A percentile compares a stretch with the other conserved stretches of the same genome.
Evolutionary conservation across 2,329 filamentous ascomycete genomes (phyloP).

Genomic region (Trichoderma afroharzianum): DNA sequence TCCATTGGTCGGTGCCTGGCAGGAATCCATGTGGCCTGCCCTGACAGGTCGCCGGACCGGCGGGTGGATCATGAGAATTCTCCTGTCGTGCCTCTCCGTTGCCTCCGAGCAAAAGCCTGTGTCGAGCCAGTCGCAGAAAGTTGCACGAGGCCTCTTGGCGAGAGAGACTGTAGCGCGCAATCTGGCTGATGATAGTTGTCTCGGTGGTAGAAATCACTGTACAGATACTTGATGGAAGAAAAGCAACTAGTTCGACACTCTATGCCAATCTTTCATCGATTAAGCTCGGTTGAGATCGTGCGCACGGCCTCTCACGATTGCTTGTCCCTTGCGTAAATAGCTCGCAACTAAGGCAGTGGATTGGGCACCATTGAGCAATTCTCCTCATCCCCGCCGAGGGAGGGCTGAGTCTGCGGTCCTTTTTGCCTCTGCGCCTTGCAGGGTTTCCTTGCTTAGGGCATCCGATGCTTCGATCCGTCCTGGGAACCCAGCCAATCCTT

Average conservation of each 20-base stretch:
- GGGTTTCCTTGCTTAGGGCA: neutral
- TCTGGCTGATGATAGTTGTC: neutral
- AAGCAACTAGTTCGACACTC: neutral
- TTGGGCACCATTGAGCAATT: neutral
- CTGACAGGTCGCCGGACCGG: conserved; percentile 30
- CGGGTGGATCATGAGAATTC: conserved; percentile 13
- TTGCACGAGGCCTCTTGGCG: neutral
- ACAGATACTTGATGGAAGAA: neutral
- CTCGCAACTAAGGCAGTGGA: neutral
- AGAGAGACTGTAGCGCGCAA: neutral
- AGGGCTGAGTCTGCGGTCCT: neutral
- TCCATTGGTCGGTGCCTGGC: conserved; percentile 42
- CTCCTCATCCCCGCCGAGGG: neutral
- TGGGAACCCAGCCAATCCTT: conserved; percentile 3
- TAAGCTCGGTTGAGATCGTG: neutral
- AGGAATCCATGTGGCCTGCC: conserved; percentile 37
- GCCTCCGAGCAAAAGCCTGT: neutral
- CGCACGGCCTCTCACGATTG: neutral
- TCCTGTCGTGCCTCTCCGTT: conserved; percentile 1
- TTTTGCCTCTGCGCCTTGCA: conserved; percentile 2
- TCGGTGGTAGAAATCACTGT: neutral
- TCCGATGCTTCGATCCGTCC: conserved; percentile 23
- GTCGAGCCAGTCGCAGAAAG: neutral
- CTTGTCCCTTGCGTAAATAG: neutral
- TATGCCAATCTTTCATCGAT: neutral